phyloP scores from a whole-genome alignment of 2,329 filamentous ascomycete genomes.

The Aspergillus eucalypticola region DNA sequence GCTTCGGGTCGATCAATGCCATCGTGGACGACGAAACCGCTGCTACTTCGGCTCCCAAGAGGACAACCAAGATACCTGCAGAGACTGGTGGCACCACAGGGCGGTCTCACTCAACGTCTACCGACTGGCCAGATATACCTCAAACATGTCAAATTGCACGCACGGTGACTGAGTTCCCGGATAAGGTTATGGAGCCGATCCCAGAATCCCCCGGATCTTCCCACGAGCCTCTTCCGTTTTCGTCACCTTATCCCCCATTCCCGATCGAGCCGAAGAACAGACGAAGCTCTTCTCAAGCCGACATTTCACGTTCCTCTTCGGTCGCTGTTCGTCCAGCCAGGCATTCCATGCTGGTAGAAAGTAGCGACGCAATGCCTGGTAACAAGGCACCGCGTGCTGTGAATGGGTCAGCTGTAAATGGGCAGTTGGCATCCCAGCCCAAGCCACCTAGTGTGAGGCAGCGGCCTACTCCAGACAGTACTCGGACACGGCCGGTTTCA shows the following conservation, averaged over 20 bases:
- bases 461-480: slow-evolving; percentile 4
- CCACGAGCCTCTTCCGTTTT: slow-evolving; percentile 17
- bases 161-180: slow-evolving; percentile 23
- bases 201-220: slow-evolving; percentile 23
- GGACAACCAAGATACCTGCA: neutral
- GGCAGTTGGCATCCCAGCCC: slow-evolving; percentile 5
- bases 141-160: slow-evolving; percentile 24
- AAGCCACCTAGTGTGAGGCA: slow-evolving; percentile 8
- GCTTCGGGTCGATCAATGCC: slow-evolving; percentile 53
- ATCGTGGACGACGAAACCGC: slow-evolving; percentile 34
- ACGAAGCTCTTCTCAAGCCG: neutral
- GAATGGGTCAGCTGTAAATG: neutral
- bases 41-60: neutral
- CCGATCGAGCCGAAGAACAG: slow-evolving; percentile 3
- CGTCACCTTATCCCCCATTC: slow-evolving; percentile 22
- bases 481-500: slow-evolving; percentile 25
- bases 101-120: neutral
- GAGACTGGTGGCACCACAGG: neutral
- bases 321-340: slow-evolving; percentile 14
- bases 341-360: slow-evolving; percentile 24
- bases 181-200: slow-evolving; percentile 14
- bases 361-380: slow-evolving; percentile 15
- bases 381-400: slow-evolving; percentile 9
- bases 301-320: slow-evolving; percentile 10
- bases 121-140: slow-evolving; percentile 10